Percentiles rank a stretch among this genome's conserved stretches.
Conservation (phyloP, 371 early-diverging fungal species). For the Actinomucor elegans region DNA sequence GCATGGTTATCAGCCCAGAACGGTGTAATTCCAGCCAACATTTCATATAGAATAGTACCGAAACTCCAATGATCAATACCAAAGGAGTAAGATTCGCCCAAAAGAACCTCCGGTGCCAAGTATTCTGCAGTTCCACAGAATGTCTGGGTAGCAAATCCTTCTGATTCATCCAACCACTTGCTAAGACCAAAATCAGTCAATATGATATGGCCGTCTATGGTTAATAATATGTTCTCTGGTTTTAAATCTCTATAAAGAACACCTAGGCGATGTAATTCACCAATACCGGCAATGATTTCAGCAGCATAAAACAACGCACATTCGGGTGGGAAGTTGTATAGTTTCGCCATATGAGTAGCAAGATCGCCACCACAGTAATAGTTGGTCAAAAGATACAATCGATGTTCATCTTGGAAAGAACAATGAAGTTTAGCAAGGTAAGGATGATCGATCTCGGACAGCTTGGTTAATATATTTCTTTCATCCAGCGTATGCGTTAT, state of each 20-base stretch:
- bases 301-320: conserved; percentile 76
- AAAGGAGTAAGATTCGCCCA: conserved; percentile 78
- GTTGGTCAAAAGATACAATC: conserved; percentile 96
- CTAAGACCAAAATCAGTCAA: conserved; percentile 92
- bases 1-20: conserved; percentile 79
- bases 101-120: conserved; percentile 89
- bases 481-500: conserved; percentile 69
- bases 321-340: conserved; percentile 44
- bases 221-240: conserved; percentile 89
- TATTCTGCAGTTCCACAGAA: conserved; percentile 97
- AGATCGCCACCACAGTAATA: conserved; percentile 89
- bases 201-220: conserved; percentile 79
- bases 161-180: conserved; percentile 50
- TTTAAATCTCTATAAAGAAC: conserved; percentile 92
- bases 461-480: conserved; percentile 48
- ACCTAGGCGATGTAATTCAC: conserved; percentile 82
- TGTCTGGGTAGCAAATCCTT: conserved; percentile 70
- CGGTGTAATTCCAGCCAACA: conserved; percentile 75
- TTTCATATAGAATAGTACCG: conserved; percentile 91
- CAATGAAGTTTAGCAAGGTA: conserved; percentile 94
- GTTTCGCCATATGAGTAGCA: conserved; percentile 59
- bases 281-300: conserved; percentile 87
- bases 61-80: conserved; percentile 97
- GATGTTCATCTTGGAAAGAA: conserved; percentile 89
- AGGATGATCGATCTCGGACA: conserved; percentile 66